Evolutionary conservation across 2,329 filamentous ascomycete species (phyloP), one percentile per base, ranked within the genome.

Genomic region (Exophiala bonariae): DNA sequence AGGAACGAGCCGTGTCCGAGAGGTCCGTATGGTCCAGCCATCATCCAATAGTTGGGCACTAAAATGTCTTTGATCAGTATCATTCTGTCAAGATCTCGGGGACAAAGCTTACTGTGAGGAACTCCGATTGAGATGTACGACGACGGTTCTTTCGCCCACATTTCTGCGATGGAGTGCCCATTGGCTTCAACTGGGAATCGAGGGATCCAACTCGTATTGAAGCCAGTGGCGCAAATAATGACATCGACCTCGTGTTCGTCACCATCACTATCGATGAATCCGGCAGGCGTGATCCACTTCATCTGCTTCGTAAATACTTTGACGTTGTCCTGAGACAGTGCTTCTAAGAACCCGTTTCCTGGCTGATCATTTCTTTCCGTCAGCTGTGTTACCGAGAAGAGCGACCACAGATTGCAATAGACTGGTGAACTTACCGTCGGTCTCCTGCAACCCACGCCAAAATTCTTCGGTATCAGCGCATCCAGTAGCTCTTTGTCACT

Each of bases 401-500:
- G 4, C 20, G 16, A 13, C 8, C 7, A 26, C 11, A 26, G 11
- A 26, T 26, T 6, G 23, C 23, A n/a, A n/a, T n/a, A n/a, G n/a
- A n/a, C n/a, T n/a, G n/a, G 14, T 8, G n/a, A 16, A 44, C 45
- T 2, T 2, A 70, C 70, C 1, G 70, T 74, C 0, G 66, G 56
- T 40, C 71, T 59, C 16, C 69, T 59, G 49, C 71, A 73, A 11
- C 70, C 69, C 4, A 70, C 62, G 16, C 63, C 63, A 58, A 72
- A 73, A 47, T 67, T 67, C 3, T 50, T 49, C 2, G 73, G 74
- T 22, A 76, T 73, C 43, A 77, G 68, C 32, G 67, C 68, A 10
- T 73, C 66, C 22, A 63, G 57, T 11, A 77, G 61, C n/a, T 37
- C 35, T 4, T 9, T 9, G 18, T 37, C 14, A 18, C 19, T 37